Evolutionary conservation across 2,329 filamentous ascomycete genomes (phyloP), one percentile per base, ranked within the genome.

Genomic region (Geosmithia flava): DNA sequence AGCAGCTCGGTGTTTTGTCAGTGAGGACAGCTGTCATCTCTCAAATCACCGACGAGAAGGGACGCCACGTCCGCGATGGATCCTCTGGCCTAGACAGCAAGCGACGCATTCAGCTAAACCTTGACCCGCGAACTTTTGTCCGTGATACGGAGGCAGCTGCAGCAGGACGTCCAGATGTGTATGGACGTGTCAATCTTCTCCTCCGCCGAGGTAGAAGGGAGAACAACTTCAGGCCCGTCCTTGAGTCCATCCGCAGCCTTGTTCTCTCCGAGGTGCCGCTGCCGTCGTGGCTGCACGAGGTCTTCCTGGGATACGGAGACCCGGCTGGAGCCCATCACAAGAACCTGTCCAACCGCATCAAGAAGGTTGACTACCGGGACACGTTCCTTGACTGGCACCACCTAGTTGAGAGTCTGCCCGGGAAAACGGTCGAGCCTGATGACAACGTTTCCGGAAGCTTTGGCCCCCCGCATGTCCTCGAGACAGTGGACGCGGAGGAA

Each of bases 331-430:
- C 93, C 33, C 85, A 81, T 20, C 95, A 95, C 67, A 88, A 86
- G 53, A 83, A 88, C 46, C 68, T 98, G 16, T 69, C 85, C 1
- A 93, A 88, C 61, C 78, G 82, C 50, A 72, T 95, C 53, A 80
- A 81, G 57, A 86, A 78, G 48, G 71, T 98, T 47, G 89, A 98
- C 62, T 96, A 89, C 61, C 78, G 89, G 48, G 94, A 98, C 61
- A 97, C 93, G 0, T 96, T 98, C 62, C 66, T 97, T 50, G 82
- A 96, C 66, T 97, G 91, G 90, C 82, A 94, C 56, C 94, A 98
- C 69, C 73, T 98, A 37, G 76, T 91, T 42, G 87, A 93, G 63
- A 93, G 87, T 59, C 75, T 95, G 52, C 87, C 89, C n/a, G 88
- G 87, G 20, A 91, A 85, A 68, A 86, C 78, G 3, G 76, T 97